Evolutionary conservation across 805 yeast species (phyloP).

Genomic region (Clavispora asparagi): DNA sequence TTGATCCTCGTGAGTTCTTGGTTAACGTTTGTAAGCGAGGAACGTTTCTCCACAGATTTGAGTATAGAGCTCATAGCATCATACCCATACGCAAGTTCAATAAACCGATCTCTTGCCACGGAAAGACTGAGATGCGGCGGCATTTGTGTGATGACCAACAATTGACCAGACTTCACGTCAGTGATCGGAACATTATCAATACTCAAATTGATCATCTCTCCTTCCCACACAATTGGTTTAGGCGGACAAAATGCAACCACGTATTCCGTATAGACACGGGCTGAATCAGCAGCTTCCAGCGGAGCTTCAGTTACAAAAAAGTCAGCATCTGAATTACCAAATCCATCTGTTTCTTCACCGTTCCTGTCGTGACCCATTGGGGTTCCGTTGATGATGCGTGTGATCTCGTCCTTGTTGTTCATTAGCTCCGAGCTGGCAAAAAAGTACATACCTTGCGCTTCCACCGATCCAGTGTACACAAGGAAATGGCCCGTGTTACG

Average conservation of each 20-base stretch:
- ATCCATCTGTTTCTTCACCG: not conserved
- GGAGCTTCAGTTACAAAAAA: slow-evolving; percentile 23
- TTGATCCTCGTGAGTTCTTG: slow-evolving; percentile 64
- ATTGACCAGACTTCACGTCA: slow-evolving; percentile 62
- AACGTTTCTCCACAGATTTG: slow-evolving; percentile 53
- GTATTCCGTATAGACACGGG: slow-evolving; percentile 27
- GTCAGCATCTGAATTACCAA: slow-evolving; percentile 13
- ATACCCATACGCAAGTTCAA: slow-evolving; percentile 49
- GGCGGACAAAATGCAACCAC: slow-evolving; percentile 70
- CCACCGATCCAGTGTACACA: slow-evolving; percentile 67
- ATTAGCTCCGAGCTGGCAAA: slow-evolving; percentile 63
- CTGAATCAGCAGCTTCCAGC: slow-evolving; percentile 12
- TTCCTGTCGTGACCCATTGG: slow-evolving; percentile 29
- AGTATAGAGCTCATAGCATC: slow-evolving; percentile 34
- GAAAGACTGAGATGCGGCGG: slow-evolving; percentile 44
- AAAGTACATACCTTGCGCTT: slow-evolving; percentile 71
- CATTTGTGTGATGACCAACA: slow-evolving; percentile 64
- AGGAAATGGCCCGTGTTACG: slow-evolving; percentile 68
- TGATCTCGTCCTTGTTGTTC: slow-evolving; percentile 35
- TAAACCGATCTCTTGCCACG: slow-evolving; percentile 48
- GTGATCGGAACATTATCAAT: slow-evolving; percentile 44
- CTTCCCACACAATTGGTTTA: slow-evolving; percentile 90
- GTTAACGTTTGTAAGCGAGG: slow-evolving; percentile 70
- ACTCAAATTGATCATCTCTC: slow-evolving; percentile 57
- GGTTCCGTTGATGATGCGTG: slow-evolving; percentile 35